Evolutionary conservation across 2,329 filamentous ascomycete genomes (phyloP).

Genomic region (Exutisphaerella laricina): DNA sequence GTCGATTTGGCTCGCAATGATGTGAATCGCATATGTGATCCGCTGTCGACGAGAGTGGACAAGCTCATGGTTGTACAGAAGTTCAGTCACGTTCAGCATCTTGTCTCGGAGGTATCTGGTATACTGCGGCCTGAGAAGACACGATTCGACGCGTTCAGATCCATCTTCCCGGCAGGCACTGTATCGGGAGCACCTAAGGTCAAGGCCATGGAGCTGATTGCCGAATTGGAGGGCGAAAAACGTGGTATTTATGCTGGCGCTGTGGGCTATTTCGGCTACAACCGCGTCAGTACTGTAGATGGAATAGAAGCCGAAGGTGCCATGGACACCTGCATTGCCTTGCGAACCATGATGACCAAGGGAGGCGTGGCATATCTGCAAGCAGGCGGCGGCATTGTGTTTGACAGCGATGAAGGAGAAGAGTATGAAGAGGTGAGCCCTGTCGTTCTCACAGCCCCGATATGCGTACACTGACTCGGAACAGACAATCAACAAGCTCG

Average conservation of each 20-base stretch:
- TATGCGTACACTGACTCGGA: too few relatives aligned
- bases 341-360: slow-evolving; percentile 92
- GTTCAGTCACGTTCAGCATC: slow-evolving; percentile 95
- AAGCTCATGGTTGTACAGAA: slow-evolving; percentile 88
- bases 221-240: slow-evolving; percentile 89
- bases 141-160: slow-evolving; percentile 86
- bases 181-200: slow-evolving; percentile 96
- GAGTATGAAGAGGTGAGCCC: slow-evolving; percentile 97
- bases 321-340: slow-evolving; percentile 81
- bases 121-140: slow-evolving; percentile 77
- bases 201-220: slow-evolving; percentile 93
- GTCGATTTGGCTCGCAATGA: slow-evolving; percentile 96
- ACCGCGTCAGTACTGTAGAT: slow-evolving; percentile 46
- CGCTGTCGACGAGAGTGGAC: slow-evolving; percentile 82
- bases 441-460: too few relatives aligned
- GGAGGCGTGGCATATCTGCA: slow-evolving; percentile 89
- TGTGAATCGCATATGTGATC: slow-evolving; percentile 91
- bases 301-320: slow-evolving; percentile 67
- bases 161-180: slow-evolving; percentile 94
- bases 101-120: slow-evolving; percentile 92
- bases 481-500: slow-evolving; percentile 95
- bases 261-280: slow-evolving; percentile 94
- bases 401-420: slow-evolving; percentile 83
- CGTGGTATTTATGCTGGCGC: slow-evolving; percentile 92
- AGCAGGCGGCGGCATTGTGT: slow-evolving; percentile 82